phyloP scores from a whole-genome alignment of 2,329 filamentous ascomycete species.

The Juglanconis sp. region DNA sequence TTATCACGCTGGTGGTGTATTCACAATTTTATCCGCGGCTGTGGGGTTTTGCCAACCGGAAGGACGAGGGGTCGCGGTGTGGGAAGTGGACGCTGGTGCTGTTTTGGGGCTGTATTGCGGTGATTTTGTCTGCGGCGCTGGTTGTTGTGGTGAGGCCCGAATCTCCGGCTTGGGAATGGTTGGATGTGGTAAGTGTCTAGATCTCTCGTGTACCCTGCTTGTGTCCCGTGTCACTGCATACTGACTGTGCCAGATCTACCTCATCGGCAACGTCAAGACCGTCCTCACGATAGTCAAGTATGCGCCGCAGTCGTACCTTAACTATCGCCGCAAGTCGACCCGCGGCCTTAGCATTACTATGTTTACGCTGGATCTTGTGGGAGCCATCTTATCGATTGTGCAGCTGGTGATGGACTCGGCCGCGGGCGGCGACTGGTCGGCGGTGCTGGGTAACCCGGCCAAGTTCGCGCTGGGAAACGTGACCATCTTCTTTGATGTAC shows the following conservation, averaged over 20 bases:
- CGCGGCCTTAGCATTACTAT: slow-evolving; percentile 4
- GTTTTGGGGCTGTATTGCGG: slow-evolving; percentile 7
- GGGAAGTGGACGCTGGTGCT: slow-evolving; percentile 1
- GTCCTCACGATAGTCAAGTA: slow-evolving; percentile 16
- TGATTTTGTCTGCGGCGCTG: background rate
- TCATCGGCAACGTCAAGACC: slow-evolving; percentile 12
- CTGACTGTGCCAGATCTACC: slow-evolving; percentile 11
- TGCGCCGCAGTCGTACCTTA: slow-evolving; percentile 12
- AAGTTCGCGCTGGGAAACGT: slow-evolving; percentile 15
- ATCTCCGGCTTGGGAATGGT: slow-evolving; percentile 4
- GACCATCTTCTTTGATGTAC: slow-evolving; percentile 12
- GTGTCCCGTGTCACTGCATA: background rate
- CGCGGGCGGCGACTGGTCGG: slow-evolving; percentile 4
- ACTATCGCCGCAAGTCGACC: slow-evolving; percentile 10
- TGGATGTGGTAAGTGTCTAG: slow-evolving; percentile 7
- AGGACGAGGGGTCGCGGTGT: background rate
- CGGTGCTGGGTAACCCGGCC: slow-evolving; percentile 11
- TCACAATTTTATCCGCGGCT: slow-evolving; percentile 12
- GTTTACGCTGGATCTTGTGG: slow-evolving; percentile 2
- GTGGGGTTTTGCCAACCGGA: background rate
- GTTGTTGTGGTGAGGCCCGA: background rate
- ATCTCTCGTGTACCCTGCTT: background rate
- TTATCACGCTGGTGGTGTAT: slow-evolving; percentile 8
- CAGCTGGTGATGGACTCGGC: slow-evolving; percentile 8
- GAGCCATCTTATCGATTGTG: slow-evolving; percentile 2